These are phyloP conservation scores for Xylariaceae sp. DNA, from an alignment of 2,329 filamentous ascomycete genomes.

Conservation along the genomic window DNA sequence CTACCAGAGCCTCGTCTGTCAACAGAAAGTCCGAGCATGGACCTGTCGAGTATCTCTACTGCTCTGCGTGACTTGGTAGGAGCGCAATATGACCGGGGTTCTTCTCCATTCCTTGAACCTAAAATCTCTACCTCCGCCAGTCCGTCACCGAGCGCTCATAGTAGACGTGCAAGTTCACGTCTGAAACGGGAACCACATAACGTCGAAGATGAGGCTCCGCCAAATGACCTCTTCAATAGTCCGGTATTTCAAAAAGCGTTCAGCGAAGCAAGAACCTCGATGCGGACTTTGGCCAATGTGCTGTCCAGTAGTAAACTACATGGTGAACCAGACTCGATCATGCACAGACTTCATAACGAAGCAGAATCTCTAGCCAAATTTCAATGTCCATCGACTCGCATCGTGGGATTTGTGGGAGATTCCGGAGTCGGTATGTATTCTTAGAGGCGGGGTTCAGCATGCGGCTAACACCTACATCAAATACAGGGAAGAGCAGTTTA, in stretches of 20 bases:
- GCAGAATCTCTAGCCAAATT: conserved; percentile 35
- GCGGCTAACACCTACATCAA: background rate
- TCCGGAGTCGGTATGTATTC: conserved; percentile 40
- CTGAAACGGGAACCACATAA: conserved; percentile 1
- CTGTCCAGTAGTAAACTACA: conserved; percentile 35
- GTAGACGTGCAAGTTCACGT: conserved; percentile 13
- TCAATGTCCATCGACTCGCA: conserved; percentile 36
- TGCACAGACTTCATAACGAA: conserved; percentile 32
- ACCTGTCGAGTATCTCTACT: conserved; percentile 3
- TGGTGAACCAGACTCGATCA: conserved; percentile 36
- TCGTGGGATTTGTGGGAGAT: conserved; percentile 46
- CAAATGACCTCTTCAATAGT: conserved; percentile 34
- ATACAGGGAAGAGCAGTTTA: conserved; percentile 44
- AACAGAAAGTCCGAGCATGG: background rate
- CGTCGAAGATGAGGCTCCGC: conserved; percentile 30
- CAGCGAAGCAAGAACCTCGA: conserved; percentile 31
- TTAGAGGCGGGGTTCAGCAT: background rate
- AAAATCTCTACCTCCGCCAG: background rate
- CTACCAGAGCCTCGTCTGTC: conserved; percentile 1
- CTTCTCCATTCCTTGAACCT: background rate
- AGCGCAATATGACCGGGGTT: background rate
- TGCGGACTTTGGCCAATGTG: conserved; percentile 28
- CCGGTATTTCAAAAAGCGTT: conserved; percentile 34
- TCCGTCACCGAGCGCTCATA: conserved; percentile 1
- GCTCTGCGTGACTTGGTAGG: background rate